Evolutionary conservation across 78 protist species (phyloP), one percentile per base, ranked within the genome.

Genomic region (Protostelium mycophagum): DNA sequence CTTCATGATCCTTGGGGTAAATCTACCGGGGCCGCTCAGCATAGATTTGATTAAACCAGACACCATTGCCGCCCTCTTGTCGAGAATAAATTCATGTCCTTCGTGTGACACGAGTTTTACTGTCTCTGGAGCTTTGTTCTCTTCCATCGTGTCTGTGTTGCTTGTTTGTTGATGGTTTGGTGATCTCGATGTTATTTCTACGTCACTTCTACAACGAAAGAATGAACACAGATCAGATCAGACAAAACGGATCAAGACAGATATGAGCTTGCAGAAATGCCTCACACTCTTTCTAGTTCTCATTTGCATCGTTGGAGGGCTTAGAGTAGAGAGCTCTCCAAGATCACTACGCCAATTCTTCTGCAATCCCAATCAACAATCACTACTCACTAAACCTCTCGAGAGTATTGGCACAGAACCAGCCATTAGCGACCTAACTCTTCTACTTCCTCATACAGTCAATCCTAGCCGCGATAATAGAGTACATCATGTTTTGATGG

Each of bases 11-110:
- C 36, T 0, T n/a, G 36, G 35, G n/a, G 35, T 87, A 9, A 83
- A 36, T n/a, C 0, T 37, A 94, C 97, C 97, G 0, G 94, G 91
- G 0, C 97, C 98, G 34, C 88, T 34, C 35, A 97, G 90, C 98
- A 97, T 97, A 34, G 96, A 89, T 85, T 94, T 95, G 85, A 97
- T 95, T 0, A 97, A 94, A 85, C 96, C 97, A 25, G 95, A 91
- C 34, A 97, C 96, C 87, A 92, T 91, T 1, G 98, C 96, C 86
- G 93, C 90, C 63, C 88, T 84, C 90, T 94, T 90, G 28, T 91
- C 90, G 1, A 97, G 83, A 9, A 94, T 88, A 84, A 97, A 97
- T 83, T 91, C 96, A 36, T 92, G 95, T 29, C 95, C 94, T 34
- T 94, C 90, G 9, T 84, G 86, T 38, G 88, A 87, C 28, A 51